Percentiles rank a stretch among this genome's conserved stretches.
phyloP scores from a whole-genome alignment of 257 asterid species.

The Solanum microdontum region DNA sequence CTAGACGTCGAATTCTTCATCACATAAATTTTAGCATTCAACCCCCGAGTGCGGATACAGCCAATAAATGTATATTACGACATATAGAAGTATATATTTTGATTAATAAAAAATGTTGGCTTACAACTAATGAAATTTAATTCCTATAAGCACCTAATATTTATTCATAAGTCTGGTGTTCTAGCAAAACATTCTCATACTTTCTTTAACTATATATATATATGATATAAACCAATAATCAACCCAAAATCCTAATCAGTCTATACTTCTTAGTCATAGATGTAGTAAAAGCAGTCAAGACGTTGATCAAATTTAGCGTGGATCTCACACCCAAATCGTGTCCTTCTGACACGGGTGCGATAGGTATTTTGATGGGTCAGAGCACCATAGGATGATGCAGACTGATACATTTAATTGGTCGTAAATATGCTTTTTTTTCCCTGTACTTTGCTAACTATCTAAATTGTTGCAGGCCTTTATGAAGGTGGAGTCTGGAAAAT shows the following conservation, averaged over 20 bases:
- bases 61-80: not conserved
- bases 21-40: not conserved
- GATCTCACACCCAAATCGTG: not conserved
- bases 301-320: not conserved
- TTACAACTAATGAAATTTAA: not conserved
- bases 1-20: not conserved
- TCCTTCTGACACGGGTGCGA: not conserved
- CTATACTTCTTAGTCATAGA: not conserved
- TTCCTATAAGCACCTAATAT: not conserved
- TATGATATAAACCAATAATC: not conserved
- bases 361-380: not conserved
- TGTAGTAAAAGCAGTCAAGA: not conserved
- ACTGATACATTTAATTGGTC: not conserved
- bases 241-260: not conserved
- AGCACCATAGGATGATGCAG: not conserved
- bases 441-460: not conserved
- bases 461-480: slow-evolving; percentile 46
- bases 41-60: not conserved
- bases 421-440: not conserved
- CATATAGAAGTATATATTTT: not conserved
- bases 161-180: not conserved
- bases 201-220: not conserved
- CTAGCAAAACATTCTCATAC: not conserved
- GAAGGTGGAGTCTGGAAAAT: slow-evolving; percentile 96
- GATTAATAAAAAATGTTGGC: not conserved